Conservation (phyloP, 2,329 filamentous ascomycete species). For the Sarocladium brachiariae region DNA sequence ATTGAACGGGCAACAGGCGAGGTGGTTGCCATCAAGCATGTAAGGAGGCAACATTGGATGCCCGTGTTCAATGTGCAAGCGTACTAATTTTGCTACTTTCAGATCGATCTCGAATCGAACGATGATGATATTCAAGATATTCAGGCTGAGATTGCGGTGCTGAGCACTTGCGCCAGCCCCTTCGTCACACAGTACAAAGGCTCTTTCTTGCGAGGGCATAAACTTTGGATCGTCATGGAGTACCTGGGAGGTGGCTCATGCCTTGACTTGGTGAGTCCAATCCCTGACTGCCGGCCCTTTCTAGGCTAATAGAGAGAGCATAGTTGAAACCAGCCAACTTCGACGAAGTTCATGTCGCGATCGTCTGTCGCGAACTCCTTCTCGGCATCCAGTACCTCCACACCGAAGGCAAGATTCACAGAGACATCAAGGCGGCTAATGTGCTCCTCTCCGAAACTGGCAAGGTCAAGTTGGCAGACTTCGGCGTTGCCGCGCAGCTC, state of each 20-base stretch:
- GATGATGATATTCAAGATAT: slow-evolving; percentile 98
- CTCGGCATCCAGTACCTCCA: slow-evolving; percentile 90
- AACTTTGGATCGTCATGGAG: slow-evolving; percentile 99
- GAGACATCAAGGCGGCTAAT: slow-evolving; percentile 95
- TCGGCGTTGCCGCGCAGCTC: slow-evolving; percentile 92
- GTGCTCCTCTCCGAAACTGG: slow-evolving; percentile 85
- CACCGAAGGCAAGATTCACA: slow-evolving; percentile 88
- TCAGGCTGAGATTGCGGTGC: slow-evolving; percentile 90
- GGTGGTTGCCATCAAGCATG: slow-evolving; percentile 94
- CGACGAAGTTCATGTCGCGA: slow-evolving; percentile 83
- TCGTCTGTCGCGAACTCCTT: slow-evolving; percentile 87
- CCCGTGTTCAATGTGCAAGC: background rate
- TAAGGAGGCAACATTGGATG: slow-evolving; percentile 40
- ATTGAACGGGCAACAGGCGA: slow-evolving; percentile 87
- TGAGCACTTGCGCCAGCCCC: slow-evolving; percentile 89
- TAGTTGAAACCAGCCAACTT: slow-evolving; percentile 88
- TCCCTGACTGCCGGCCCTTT: slow-evolving; percentile 5
- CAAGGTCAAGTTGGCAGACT: slow-evolving; percentile 93
- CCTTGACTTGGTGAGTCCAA: slow-evolving; percentile 67
- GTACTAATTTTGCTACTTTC: slow-evolving; percentile 4
- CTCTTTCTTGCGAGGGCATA: slow-evolving; percentile 91
- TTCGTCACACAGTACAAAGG: slow-evolving; percentile 95
- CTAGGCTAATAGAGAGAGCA: slow-evolving; percentile 23
- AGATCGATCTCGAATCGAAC: slow-evolving; percentile 98
- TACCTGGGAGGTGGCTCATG: slow-evolving; percentile 93